Evolutionary conservation across 2,329 filamentous ascomycete species (phyloP).

Genomic region (Madurella fahalii): DNA sequence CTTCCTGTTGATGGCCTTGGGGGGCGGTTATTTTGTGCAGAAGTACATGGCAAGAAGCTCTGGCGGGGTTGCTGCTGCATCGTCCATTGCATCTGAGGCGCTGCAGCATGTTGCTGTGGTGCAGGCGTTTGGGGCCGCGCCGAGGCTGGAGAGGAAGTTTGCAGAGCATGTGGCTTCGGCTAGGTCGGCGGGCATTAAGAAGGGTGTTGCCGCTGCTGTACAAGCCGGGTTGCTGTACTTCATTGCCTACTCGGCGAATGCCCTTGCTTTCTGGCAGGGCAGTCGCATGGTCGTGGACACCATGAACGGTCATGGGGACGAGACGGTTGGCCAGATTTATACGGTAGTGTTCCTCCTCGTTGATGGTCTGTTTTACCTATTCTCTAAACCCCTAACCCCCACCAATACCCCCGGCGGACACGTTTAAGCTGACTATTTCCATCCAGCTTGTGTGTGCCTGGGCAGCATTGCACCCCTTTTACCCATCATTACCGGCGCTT

Average conservation of each 20-base stretch:
- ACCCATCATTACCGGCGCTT: constrained; percentile 56
- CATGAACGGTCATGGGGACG: constrained; percentile 28
- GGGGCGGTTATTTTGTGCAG: constrained; percentile 51
- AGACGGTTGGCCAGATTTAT: constrained; percentile 37
- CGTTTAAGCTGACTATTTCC: constrained; percentile 36
- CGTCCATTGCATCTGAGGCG: constrained; percentile 59
- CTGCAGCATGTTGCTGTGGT: constrained; percentile 59
- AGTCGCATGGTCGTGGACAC: constrained; percentile 45
- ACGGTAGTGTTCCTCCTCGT: constrained; percentile 52
- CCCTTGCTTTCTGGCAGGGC: constrained; percentile 65
- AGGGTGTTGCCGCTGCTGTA: constrained; percentile 51
- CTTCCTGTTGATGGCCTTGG: constrained; percentile 55
- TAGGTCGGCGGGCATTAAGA: constrained; percentile 52
- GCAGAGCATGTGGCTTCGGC: constrained; percentile 47
- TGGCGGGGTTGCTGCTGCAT: constrained; percentile 52
- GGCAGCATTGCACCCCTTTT: constrained; percentile 60
- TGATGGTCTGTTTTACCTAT: constrained; percentile 38
- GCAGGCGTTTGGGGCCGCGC: constrained; percentile 59
- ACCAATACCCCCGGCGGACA: too few species aligned
- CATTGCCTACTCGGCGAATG: constrained; percentile 63
- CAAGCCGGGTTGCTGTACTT: constrained; percentile 63
- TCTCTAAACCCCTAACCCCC: too few species aligned
- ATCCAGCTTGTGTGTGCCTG: constrained; percentile 54
- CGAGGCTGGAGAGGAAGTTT: constrained; percentile 57
- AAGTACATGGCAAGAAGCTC: constrained; percentile 49